Evolutionary conservation across 2,329 filamentous ascomycete genomes (phyloP).

Genomic region (Colletotrichum simmondsii): DNA sequence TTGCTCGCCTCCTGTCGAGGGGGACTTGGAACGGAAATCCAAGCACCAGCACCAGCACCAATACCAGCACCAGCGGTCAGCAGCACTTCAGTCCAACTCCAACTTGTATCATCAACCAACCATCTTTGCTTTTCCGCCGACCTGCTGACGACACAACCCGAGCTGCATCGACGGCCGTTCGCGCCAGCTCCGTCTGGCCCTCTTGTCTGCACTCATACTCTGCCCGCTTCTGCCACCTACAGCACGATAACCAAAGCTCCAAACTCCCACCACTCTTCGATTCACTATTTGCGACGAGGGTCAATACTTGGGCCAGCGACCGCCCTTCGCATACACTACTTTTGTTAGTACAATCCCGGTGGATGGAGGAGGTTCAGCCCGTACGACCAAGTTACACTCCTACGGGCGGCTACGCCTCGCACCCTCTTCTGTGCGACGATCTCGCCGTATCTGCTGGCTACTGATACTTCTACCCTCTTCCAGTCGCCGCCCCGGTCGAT

Average conservation of each 20-base stretch:
- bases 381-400: background rate
- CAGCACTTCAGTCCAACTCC: background rate
- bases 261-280: background rate
- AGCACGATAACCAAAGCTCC: background rate
- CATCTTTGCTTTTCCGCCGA: conserved; percentile 16
- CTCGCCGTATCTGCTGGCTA: background rate
- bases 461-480: background rate
- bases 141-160: conserved; percentile 29
- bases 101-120: conserved; percentile 21
- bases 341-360: conserved; percentile 13
- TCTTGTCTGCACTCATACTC: background rate
- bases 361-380: conserved; percentile 9
- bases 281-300: background rate
- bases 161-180: conserved; percentile 20
- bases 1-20: conserved; percentile 6
- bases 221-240: background rate
- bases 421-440: background rate
- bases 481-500: background rate
- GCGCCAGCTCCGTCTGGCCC: conserved; percentile 9
- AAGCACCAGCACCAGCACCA: background rate
- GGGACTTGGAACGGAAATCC: background rate
- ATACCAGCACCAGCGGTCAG: background rate
- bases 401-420: background rate
- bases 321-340: conserved; percentile 1
- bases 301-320: background rate